These are phyloP conservation scores for Geotrichum phurueaensis DNA, from an alignment of 1,139 yeast species.

Conservation along the genomic window DNA sequence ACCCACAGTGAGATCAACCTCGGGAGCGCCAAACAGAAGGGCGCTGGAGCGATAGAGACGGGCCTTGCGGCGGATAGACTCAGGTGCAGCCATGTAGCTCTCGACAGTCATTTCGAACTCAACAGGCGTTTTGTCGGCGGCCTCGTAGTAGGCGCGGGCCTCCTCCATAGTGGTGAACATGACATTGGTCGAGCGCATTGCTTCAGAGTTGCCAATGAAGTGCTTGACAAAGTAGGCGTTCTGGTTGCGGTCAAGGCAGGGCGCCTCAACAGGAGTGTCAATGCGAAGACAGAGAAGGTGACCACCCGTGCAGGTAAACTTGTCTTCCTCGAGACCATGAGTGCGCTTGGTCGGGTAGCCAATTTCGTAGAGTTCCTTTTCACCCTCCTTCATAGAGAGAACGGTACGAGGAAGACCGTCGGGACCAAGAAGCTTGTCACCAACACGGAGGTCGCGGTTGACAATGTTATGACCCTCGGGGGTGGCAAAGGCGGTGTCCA, in stretches of 20 bases:
- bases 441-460: neutral
- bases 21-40: neutral
- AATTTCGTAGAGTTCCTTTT: neutral
- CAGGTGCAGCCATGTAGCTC: neutral
- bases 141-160: neutral
- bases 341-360: neutral
- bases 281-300: constrained; percentile 1
- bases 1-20: neutral
- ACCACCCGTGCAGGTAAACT: constrained; percentile 1
- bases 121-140: neutral
- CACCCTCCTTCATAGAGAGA: neutral
- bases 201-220: neutral
- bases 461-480: neutral
- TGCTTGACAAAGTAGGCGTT: neutral
- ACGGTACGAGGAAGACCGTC: constrained; percentile 1
- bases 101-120: constrained; percentile 2
- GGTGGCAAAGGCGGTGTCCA: neutral
- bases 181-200: neutral
- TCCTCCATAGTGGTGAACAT: neutral
- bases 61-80: neutral
- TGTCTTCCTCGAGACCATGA: neutral
- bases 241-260: neutral
- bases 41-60: neutral
- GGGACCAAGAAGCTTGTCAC: constrained; percentile 1
- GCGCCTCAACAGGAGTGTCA: constrained; percentile 1